phyloP scores from a whole-genome alignment of 2,329 filamentous ascomycete genomes.

The Venturia pyrina region DNA sequence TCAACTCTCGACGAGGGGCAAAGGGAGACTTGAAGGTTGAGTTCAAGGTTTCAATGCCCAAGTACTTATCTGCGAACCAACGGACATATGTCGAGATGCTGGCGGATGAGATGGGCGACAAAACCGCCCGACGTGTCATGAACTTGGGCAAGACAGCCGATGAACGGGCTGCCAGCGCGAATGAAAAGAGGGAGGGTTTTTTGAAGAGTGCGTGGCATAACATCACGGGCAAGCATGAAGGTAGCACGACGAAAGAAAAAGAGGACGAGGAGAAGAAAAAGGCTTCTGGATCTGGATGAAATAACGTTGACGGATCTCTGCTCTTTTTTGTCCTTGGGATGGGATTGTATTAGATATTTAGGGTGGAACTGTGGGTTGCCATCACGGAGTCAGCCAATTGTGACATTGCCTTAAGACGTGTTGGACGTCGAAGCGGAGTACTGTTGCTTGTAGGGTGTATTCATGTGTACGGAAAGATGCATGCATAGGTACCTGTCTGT shows the following conservation, averaged over 20 bases:
- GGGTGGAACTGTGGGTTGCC: neutral
- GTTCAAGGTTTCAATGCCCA: constrained; percentile 91
- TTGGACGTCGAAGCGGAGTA: neutral
- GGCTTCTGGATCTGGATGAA: constrained; percentile 23
- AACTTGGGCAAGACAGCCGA: constrained; percentile 51
- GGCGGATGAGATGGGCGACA: constrained; percentile 90
- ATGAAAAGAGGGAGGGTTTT: constrained; percentile 76
- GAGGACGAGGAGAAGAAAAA: constrained; percentile 21
- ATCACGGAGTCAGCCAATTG: neutral
- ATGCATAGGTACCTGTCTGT: neutral
- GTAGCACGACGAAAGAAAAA: constrained; percentile 15
- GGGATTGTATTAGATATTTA: neutral
- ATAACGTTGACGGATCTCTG: neutral
- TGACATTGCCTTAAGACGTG: neutral
- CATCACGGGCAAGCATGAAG: constrained; percentile 60
- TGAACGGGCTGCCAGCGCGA: constrained; percentile 17
- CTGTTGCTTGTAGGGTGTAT: neutral
- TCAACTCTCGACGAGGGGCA: constrained; percentile 53
- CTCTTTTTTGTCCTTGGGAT: neutral
- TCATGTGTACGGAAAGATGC: neutral
- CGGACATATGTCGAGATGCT: constrained; percentile 90
- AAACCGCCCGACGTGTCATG: constrained; percentile 86
- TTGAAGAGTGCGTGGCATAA: constrained; percentile 90
- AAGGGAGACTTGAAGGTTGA: constrained; percentile 84
- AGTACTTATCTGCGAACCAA: constrained; percentile 85